Percentiles rank a stretch among this genome's conserved stretches.
These are phyloP conservation scores for Gleditsia sinensis DNA, from an alignment of 306 rosid genomes.

Conservation along the genomic window DNA sequence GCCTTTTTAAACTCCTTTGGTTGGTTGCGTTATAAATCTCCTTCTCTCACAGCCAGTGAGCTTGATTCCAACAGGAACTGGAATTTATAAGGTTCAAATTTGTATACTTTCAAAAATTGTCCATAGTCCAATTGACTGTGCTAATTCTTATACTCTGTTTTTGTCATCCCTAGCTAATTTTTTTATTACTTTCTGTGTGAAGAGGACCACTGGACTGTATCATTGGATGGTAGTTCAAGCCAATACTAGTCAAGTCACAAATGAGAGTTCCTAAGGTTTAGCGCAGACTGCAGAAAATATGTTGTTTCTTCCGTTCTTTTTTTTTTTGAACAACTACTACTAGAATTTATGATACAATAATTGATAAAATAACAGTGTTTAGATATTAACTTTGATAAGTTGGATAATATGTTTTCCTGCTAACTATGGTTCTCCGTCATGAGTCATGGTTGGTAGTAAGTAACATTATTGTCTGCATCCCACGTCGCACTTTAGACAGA, in stretches of 20 bases:
- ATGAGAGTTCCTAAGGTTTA: too few relatives aligned
- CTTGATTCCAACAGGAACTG: neutral
- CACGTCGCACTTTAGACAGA: neutral
- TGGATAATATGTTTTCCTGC: too few relatives aligned
- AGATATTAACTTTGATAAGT: too few relatives aligned
- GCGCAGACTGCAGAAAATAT: too few relatives aligned
- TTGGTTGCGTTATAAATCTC: neutral
- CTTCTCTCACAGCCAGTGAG: neutral
- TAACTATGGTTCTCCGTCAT: too few relatives aligned
- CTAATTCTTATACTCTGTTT: neutral
- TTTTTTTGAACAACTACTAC: too few relatives aligned
- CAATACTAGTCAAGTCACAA: too few relatives aligned
- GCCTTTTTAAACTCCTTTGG: neutral
- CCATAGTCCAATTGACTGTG: neutral
- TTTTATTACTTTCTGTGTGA: constrained; percentile 9
- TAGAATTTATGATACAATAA: too few relatives aligned
- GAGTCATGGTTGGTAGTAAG: neutral
- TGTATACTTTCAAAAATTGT: neutral
- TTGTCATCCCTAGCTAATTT: too few relatives aligned
- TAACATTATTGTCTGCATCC: neutral
- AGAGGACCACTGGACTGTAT: too few relatives aligned
- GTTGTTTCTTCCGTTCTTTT: too few relatives aligned
- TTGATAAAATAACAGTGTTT: neutral
- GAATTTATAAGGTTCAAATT: neutral
- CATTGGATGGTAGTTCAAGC: too few relatives aligned